Percentiles rank a stretch among this genome's conserved stretches.
Evolutionary conservation across 805 yeast genomes (phyloP).

Genomic region (Spathaspora girioi): DNA sequence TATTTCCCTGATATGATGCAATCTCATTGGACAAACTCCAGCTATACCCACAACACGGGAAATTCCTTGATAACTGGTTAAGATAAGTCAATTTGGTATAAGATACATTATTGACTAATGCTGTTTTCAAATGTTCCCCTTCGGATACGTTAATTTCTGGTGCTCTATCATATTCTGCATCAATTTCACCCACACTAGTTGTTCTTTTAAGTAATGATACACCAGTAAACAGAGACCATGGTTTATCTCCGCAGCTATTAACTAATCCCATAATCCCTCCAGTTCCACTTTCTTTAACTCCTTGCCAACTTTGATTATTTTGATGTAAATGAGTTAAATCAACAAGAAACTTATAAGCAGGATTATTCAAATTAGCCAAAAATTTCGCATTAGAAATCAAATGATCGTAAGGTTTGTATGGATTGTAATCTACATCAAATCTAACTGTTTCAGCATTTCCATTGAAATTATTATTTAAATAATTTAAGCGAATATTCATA

Average conservation of each 20-base stretch:
- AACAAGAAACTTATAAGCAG: slow-evolving; percentile 37
- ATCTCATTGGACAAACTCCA: slow-evolving; percentile 63
- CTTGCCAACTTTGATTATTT: slow-evolving; percentile 47
- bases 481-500: slow-evolving; percentile 34
- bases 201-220: slow-evolving; percentile 58
- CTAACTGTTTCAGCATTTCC: slow-evolving; percentile 50
- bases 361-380: slow-evolving; percentile 45
- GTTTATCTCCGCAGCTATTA: slow-evolving; percentile 18
- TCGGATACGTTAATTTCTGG: slow-evolving; percentile 32
- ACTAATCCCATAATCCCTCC: slow-evolving; percentile 53
- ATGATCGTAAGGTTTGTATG: slow-evolving; percentile 46
- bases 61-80: slow-evolving; percentile 22
- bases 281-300: slow-evolving; percentile 52
- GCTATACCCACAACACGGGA: slow-evolving; percentile 47
- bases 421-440: slow-evolving; percentile 47
- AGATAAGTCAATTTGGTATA: slow-evolving; percentile 20
- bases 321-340: slow-evolving; percentile 33
- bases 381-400: slow-evolving; percentile 43
- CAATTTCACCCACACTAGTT: slow-evolving; percentile 27
- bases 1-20: slow-evolving; percentile 26
- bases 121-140: slow-evolving; percentile 34
- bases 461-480: slow-evolving; percentile 44
- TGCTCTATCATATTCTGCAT: slow-evolving; percentile 50
- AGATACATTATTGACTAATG: slow-evolving; percentile 23
- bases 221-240: slow-evolving; percentile 43